Conservation (phyloP, 108 stramenopile genomes). For the Craspedostauros australis region DNA sequence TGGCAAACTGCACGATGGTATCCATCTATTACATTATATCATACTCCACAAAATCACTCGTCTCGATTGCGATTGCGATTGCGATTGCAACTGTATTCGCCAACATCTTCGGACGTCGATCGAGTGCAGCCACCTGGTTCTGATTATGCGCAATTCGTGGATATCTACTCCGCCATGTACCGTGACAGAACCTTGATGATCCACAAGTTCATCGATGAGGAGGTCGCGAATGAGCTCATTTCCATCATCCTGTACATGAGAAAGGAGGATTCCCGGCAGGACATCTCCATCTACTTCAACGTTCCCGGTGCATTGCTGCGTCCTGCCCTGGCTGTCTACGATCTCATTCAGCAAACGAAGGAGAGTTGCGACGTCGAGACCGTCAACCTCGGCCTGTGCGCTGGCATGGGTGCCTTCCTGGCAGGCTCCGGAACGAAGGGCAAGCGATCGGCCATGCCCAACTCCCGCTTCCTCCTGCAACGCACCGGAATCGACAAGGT, state of each 20-base stretch:
- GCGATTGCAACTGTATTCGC: neutral
- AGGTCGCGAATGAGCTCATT: slow-evolving; percentile 87
- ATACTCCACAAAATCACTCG: neutral
- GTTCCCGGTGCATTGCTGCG: slow-evolving; percentile 80
- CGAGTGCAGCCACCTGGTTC: slow-evolving; percentile 49
- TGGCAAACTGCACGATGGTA: too few species aligned
- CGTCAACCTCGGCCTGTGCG: slow-evolving; percentile 83
- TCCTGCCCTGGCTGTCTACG: slow-evolving; percentile 84
- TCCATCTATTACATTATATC: neutral
- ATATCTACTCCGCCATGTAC: slow-evolving; percentile 83
- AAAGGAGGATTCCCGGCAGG: slow-evolving; percentile 45
- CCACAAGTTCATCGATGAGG: slow-evolving; percentile 82
- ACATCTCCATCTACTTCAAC: slow-evolving; percentile 86
- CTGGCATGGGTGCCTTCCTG: slow-evolving; percentile 90
- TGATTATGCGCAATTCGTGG: slow-evolving; percentile 69
- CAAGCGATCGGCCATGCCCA: slow-evolving; percentile 75
- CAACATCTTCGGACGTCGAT: neutral
- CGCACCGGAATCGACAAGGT: slow-evolving; percentile 83
- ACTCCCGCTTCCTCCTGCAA: slow-evolving; percentile 88
- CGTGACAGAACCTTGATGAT: slow-evolving; percentile 91
- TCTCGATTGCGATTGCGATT: neutral
- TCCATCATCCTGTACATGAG: slow-evolving; percentile 75
- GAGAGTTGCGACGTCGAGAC: slow-evolving; percentile 63
- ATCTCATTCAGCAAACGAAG: slow-evolving; percentile 74
- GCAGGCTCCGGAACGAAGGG: slow-evolving; percentile 85